Conservation (phyloP, 2,329 filamentous ascomycete species). For the Ophiostoma pallidulum region DNA sequence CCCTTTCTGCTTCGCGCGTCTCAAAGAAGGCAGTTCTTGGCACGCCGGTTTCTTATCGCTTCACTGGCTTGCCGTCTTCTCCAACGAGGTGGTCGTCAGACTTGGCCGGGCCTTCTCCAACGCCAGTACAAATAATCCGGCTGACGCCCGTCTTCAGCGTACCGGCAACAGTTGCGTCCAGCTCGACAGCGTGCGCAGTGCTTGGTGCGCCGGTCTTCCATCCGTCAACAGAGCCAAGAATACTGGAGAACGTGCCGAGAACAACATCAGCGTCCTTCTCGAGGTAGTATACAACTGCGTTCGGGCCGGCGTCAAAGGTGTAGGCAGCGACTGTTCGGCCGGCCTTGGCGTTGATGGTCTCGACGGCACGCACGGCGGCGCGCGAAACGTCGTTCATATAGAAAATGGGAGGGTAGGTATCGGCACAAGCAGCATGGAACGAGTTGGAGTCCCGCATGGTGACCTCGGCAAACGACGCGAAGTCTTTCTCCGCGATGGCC, state of each 20-base stretch:
- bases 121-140: constrained; percentile 81
- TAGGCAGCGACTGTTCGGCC: constrained; percentile 81
- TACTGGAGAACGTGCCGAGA: constrained; percentile 65
- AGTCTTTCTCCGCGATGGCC: constrained; percentile 49
- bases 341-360: constrained; percentile 73
- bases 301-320: constrained; percentile 95
- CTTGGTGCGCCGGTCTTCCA: constrained; percentile 54
- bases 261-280: constrained; percentile 66
- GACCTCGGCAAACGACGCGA: constrained; percentile 75
- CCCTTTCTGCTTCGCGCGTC: constrained; percentile 3
- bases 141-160: constrained; percentile 70
- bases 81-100: constrained; percentile 68
- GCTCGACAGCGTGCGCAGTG: constrained; percentile 42
- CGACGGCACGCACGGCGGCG: constrained; percentile 79
- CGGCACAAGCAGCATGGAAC: constrained; percentile 90
- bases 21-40: background rate
- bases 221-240: constrained; percentile 55
- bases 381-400: constrained; percentile 94
- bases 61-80: constrained; percentile 48
- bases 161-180: constrained; percentile 56
- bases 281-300: constrained; percentile 92
- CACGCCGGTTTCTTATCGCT: constrained; percentile 12
- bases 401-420: constrained; percentile 95
- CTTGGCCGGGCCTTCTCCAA: constrained; percentile 80
- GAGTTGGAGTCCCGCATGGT: constrained; percentile 97